Percentiles rank a stretch among this genome's conserved stretches.
Evolutionary conservation across 129 eudicot genomes (phyloP).

Genomic region (Lactuca sativa): DNA sequence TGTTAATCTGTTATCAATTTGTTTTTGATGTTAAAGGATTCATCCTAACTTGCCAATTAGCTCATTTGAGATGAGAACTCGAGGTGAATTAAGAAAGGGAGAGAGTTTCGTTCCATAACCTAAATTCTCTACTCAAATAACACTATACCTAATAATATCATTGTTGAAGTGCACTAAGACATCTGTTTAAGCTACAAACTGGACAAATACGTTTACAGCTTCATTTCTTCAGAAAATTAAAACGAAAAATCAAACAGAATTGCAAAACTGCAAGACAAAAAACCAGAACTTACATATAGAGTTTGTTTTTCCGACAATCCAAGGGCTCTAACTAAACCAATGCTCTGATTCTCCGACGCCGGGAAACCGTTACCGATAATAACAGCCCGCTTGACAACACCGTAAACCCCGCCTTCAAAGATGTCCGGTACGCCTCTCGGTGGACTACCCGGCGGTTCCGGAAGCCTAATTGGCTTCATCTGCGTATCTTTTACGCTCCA

Average conservation of each 20-base stretch:
- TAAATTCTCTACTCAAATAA: constrained; percentile 14
- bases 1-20: constrained; percentile 2
- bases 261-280: not conserved
- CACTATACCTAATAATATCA: constrained; percentile 8
- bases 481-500: constrained; percentile 16
- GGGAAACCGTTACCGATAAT: constrained; percentile 84
- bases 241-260: constrained; percentile 2
- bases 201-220: constrained; percentile 14
- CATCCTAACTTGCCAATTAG: not conserved
- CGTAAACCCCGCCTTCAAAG: constrained; percentile 82
- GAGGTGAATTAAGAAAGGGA: constrained; percentile 4
- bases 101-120: not conserved
- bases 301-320: constrained; percentile 76
- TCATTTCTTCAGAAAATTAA: not conserved
- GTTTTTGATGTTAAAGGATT: not conserved
- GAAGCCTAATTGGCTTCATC: constrained; percentile 92
- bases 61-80: constrained; percentile 1
- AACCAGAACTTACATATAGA: constrained; percentile 54
- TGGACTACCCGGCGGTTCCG: constrained; percentile 93
- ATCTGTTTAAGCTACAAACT: constrained; percentile 11
- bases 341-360: constrained; percentile 82
- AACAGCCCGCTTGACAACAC: constrained; percentile 79
- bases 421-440: constrained; percentile 81
- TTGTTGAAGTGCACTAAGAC: not conserved
- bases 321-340: constrained; percentile 88